A percentile compares a stretch with the other conserved stretches of the same genome.
These are phyloP conservation scores for Cornus suecica DNA, from an alignment of 148 eudicot genomes.

Conservation along the genomic window DNA sequence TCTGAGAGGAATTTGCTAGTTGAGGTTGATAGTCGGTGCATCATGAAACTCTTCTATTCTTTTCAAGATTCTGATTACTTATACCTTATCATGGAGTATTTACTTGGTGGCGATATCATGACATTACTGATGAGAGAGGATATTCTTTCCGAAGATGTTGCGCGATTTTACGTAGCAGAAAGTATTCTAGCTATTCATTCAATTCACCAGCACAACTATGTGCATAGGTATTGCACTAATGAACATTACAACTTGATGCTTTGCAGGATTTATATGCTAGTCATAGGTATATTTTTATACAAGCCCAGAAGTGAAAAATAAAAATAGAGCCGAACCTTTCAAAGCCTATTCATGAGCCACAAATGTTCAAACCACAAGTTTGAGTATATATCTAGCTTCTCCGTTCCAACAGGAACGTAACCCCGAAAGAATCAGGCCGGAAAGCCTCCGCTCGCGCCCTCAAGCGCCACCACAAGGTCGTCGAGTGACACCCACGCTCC, in stretches of 20 bases:
- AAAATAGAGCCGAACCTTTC: no score
- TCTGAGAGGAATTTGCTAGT: slow-evolving; percentile 75
- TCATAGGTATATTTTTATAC: not conserved
- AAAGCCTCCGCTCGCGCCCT: no score
- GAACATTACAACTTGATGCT: not conserved
- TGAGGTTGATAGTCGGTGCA: slow-evolving; percentile 76
- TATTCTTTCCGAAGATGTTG: slow-evolving; percentile 66
- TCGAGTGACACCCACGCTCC: no score
- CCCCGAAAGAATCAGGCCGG: no score
- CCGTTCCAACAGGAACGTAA: no score
- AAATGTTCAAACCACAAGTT: no score
- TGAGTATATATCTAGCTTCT: no score
- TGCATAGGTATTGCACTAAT: slow-evolving; percentile 49
- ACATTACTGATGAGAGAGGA: slow-evolving; percentile 73
- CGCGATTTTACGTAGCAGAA: slow-evolving; percentile 70
- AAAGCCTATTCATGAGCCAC: no score
- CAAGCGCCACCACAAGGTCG: no score
- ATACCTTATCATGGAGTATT: slow-evolving; percentile 79
- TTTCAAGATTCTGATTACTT: slow-evolving; percentile 66
- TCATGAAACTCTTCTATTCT: slow-evolving; percentile 65
- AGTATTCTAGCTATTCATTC: slow-evolving; percentile 69
- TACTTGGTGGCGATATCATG: slow-evolving; percentile 85
- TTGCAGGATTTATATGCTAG: not conserved
- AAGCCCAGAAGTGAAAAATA: no score
- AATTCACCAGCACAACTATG: slow-evolving; percentile 65